These are phyloP conservation scores for Starmera pachycereana DNA, from an alignment of 805 yeast genomes.

Conservation along the genomic window DNA sequence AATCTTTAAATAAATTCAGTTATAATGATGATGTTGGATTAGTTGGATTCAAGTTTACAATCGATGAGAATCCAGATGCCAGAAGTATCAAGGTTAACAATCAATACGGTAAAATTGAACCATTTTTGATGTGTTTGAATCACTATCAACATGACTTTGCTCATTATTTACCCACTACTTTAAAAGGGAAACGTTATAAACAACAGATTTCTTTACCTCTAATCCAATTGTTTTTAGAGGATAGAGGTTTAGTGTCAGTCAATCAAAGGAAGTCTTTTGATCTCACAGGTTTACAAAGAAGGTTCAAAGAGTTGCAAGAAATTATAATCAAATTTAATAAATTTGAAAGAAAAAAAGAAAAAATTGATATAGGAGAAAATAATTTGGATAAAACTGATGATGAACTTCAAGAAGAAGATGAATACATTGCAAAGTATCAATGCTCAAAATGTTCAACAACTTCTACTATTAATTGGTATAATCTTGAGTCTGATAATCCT, in stretches of 20 bases:
- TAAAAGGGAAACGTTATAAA: constrained; percentile 9
- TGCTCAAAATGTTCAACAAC: constrained; percentile 1
- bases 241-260: background rate
- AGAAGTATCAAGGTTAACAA: constrained; percentile 13
- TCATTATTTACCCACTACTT: constrained; percentile 19
- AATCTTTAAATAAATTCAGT: constrained; percentile 39
- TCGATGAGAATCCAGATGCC: constrained; percentile 13
- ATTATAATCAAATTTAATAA: background rate
- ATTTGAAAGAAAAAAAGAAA: too few species aligned
- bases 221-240: constrained; percentile 13
- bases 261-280: background rate
- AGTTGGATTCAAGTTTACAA: constrained; percentile 38
- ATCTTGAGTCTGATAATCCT: background rate
- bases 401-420: background rate
- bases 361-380: too few species aligned
- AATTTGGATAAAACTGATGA: too few species aligned
- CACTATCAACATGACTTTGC: constrained; percentile 19
- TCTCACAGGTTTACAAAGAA: background rate
- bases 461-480: constrained; percentile 1
- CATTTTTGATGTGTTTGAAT: constrained; percentile 32
- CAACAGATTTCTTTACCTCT: constrained; percentile 6
- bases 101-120: constrained; percentile 30
- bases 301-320: background rate
- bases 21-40: constrained; percentile 32
- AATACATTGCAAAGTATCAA: too few species aligned